These are phyloP conservation scores for Fusarium guadeloupense DNA, from an alignment of 2,329 filamentous ascomycete species.

Conservation along the genomic window DNA sequence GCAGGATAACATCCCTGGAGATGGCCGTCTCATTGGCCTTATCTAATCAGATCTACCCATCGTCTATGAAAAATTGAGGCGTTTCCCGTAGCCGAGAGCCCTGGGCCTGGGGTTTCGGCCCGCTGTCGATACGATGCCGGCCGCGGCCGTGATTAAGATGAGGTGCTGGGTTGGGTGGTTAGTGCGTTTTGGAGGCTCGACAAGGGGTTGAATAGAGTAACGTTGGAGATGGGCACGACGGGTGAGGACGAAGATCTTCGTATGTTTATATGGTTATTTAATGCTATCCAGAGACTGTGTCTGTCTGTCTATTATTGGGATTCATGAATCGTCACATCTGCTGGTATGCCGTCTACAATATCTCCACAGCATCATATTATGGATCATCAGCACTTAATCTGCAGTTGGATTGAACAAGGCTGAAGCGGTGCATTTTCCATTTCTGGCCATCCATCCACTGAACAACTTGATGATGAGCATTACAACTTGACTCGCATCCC, in stretches of 20 bases:
- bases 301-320: too few relatives aligned
- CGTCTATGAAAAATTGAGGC: constrained; percentile 13
- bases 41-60: constrained; percentile 46
- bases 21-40: constrained; percentile 16
- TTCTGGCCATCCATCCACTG: neutral
- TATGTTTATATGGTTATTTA: neutral
- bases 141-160: neutral
- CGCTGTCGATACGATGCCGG: constrained; percentile 13
- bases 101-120: constrained; percentile 22
- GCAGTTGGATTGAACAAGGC: neutral
- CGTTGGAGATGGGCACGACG: neutral
- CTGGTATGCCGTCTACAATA: neutral
- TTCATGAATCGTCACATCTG: neutral
- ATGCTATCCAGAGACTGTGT: too few relatives aligned
- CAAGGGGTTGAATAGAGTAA: too few relatives aligned
- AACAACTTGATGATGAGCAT: too few relatives aligned
- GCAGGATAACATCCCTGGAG: neutral
- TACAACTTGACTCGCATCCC: neutral
- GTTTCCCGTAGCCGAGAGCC: constrained; percentile 18
- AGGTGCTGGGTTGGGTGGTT: constrained; percentile 15
- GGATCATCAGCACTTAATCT: neutral
- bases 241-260: neutral
- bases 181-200: constrained; percentile 19
- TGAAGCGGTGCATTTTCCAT: constrained; percentile 3
- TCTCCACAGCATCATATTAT: neutral